Base-by-base conservation (phyloP, 352 stramenopile genomes). In the Blastocystis sp. region DNA sequence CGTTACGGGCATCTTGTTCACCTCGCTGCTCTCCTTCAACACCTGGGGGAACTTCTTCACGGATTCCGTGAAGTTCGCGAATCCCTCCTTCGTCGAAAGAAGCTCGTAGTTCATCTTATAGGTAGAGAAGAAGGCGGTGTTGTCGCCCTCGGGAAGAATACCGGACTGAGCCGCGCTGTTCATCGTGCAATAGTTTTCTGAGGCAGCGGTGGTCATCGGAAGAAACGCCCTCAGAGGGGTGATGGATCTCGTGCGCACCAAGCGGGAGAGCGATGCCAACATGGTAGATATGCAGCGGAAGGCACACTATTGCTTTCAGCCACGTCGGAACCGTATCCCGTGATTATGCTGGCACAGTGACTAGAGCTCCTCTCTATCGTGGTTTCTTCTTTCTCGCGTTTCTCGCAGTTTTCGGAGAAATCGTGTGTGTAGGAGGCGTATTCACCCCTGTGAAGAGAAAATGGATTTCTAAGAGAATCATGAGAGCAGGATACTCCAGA, bases 81-180 rank as follows among this genome's bases (percentile, higher is more conserved):
- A 21, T 71, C 48, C 76, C 14, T 78, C 43, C 34, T 70, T 11
- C 21, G 76, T 87, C 7, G 57, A 69, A 21, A 87, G 24, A 79
- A 77, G 0, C 9, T 69, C 45, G 34, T 87, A 87, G 40, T 87
- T 87, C 11, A 87, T 48, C 64, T 69, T 80, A 54, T 79, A 87
- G 7, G 76, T 87, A 79, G 60, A 38, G 70, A 87, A 78, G 65
- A 65, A 87, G 11, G 54, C 77, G n/a, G 34, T 48, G 2, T 59
- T 60, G 52, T 87, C 77, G 43, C 77, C 77, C 38, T 87, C 77
- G 7, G 59, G 48, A 28, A 78, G 38, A 9, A 87, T 87, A 71
- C 77, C 77, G 38, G 77, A 87, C 45, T 87, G 76, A 28, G 64
- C 57, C 28, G 59, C 69, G 61, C 24, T 79, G 28, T 11, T 4